Evolutionary conservation across 176 grass and related monocot genomes (phyloP), one percentile per base, ranked within the genome.

Genomic region (Musa troglodytarum): DNA sequence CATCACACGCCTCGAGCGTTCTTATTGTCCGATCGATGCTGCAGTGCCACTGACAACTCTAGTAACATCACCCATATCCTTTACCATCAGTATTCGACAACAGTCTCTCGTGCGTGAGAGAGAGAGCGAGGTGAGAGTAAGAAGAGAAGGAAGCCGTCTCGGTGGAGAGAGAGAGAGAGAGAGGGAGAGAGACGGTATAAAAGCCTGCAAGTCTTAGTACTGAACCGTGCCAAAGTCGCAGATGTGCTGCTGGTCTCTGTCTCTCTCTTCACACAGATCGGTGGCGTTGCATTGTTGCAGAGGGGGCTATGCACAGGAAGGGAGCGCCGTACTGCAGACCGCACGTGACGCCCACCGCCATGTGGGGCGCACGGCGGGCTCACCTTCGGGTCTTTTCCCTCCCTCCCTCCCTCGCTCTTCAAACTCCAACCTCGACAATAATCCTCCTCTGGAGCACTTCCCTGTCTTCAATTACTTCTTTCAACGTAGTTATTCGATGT

Each of bases 311-410:
- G 34, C 34, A 43, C 14, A 43, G 43, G 15, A 43, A 68, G 13
- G 19, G 9, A n/a, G 68, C 12, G 21, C 81, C 84, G 75, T 87
- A 85, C 88, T 20, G 26, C 51, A 24, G 53, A 56, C 24, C 84
- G 84, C 82, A 85, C 88, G 85, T 84, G 82, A 65, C 54, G 50
- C 14, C 72, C 76, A 58, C 72, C 15, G 68, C 49, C 5, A 15
- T 53, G 53, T 71, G 57, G 57, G 63, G 9, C n/a, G 10, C 57
- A 61, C 57, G 57, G 57, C 57, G 7, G 19, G 51, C 17, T 13
- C 64, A 67, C 20, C 26, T 14, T 67, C 11, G 64, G 16, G 11
- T 12, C 23, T 26, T 13, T 29, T 12, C 16, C 3, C 2, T 29
- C 26, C 23, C 10, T 67, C 23, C 23, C 20, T 34, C 12, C 10